Base-by-base conservation (phyloP, 176 grass and related monocot genomes). In the Ensete glaucum region DNA sequence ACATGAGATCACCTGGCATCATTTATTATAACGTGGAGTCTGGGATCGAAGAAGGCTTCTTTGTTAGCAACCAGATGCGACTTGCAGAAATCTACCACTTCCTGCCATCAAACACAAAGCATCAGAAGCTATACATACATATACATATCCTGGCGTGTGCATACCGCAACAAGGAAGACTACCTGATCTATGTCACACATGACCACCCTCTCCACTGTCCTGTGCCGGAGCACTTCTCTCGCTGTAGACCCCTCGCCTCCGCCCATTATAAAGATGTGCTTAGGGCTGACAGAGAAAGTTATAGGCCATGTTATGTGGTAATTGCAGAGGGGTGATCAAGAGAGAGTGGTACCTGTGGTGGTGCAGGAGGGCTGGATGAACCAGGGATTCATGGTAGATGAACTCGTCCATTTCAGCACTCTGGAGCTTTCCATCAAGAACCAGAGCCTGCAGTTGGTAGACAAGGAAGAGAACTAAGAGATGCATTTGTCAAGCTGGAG, bases 171-270 rank as follows among this genome's bases (percentile, higher is more conserved):
- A 4, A 43, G 34, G 34, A 43, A 43, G 34, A 43, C 5, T 43
- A 89, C 83, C 80, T 84, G 56, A 56, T 93, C 87, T 34, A 94
- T 94, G 81, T 94, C 91, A 29, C 91, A 90, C 91, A 90, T 94
- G 60, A 85, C 70, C 19, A 88, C 87, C 62, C 60, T 76, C 0
- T 80, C 17, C 2, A 90, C 56, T 11, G 82, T 78, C 3, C 54
- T 82, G 50, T 94, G 87, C 68, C 67, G 64, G 71, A 90, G 91
- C 0, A 71, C 75, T 74, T 94, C 91, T 79, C 91, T 90, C 20
- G 87, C 87, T 1, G 91, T 80, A 6, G 91, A 94, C 0, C 91
- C 91, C 75, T 93, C 87, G 50, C 87, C 85, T 7, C 91, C 87
- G 15, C 91, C 91, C 91, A 94, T 90, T 9, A 90, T 88, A 74